Evolutionary conservation across 202 grass and related monocot genomes (phyloP).

Genomic region (Panicum virgatum): DNA sequence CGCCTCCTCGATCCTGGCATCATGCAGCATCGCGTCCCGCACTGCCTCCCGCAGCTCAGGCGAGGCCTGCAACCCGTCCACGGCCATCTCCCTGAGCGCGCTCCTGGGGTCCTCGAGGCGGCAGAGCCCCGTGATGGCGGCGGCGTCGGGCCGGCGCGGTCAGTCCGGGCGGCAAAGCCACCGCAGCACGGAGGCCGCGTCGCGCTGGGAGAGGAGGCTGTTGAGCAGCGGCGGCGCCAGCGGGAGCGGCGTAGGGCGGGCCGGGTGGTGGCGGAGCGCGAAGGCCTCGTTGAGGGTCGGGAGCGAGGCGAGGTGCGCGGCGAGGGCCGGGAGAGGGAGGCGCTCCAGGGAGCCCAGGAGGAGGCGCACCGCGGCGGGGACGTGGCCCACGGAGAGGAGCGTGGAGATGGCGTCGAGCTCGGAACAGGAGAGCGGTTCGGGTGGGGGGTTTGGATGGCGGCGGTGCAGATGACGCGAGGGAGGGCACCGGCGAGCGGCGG

Average conservation of each 20-base stretch:
- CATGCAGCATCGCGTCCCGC: constrained; percentile 54
- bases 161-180: constrained; percentile 80
- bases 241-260: constrained; percentile 60
- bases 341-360: constrained; percentile 37
- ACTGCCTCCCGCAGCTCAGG: constrained; percentile 42
- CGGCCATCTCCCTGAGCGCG: constrained; percentile 61
- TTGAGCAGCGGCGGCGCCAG: constrained; percentile 62
- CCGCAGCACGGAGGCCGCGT: constrained; percentile 63
- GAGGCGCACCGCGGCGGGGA: constrained; percentile 63
- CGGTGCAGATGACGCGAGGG: not conserved
- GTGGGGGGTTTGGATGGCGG: constrained; percentile 18
- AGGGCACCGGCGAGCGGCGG: constrained; percentile 6
- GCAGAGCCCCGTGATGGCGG: constrained; percentile 59
- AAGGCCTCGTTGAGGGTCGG: constrained; percentile 57
- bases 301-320: constrained; percentile 50
- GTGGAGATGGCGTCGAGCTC: constrained; percentile 51
- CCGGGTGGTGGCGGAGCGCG: constrained; percentile 45
- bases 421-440: constrained; percentile 34
- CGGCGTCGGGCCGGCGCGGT: constrained; percentile 51
- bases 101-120: constrained; percentile 44
- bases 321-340: constrained; percentile 50
- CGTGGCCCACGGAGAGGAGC: constrained; percentile 48
- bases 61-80: constrained; percentile 38
- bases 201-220: constrained; percentile 49
- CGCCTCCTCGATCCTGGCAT: constrained; percentile 72